Percentiles rank a stretch among this genome's conserved stretches.
phyloP scores from a whole-genome alignment of 1,139 yeast species.

The Pichia sp. region DNA sequence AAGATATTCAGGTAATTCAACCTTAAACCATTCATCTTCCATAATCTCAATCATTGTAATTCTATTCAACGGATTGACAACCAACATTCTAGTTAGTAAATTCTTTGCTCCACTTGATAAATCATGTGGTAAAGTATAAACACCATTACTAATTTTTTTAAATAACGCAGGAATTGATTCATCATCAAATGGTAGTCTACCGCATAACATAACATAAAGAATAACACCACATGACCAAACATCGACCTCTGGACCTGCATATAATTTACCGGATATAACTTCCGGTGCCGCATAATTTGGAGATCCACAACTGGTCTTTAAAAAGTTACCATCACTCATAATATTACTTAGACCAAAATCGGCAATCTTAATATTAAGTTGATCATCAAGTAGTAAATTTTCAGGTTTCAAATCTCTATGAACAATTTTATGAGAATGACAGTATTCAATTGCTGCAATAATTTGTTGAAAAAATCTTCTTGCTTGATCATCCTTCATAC shows the following conservation, averaged over 20 bases:
- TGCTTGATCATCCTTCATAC: constrained; percentile 92
- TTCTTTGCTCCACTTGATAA: constrained; percentile 84
- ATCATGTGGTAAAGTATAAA: constrained; percentile 86
- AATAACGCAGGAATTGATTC: constrained; percentile 94
- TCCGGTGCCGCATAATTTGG: constrained; percentile 99
- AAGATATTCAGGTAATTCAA: constrained; percentile 75
- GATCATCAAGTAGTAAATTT: constrained; percentile 83
- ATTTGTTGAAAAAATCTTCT: constrained; percentile 95
- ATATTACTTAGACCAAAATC: constrained; percentile 94
- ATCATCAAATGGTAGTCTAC: constrained; percentile 95
- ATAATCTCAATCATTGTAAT: constrained; percentile 90
- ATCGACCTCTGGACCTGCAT: constrained; percentile 98
- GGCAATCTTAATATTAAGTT: constrained; percentile 89
- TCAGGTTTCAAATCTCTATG: constrained; percentile 96
- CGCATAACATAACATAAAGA: constrained; percentile 92
- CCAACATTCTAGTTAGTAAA: constrained; percentile 84
- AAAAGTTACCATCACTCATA: constrained; percentile 96
- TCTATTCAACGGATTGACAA: constrained; percentile 92
- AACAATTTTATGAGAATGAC: constrained; percentile 96
- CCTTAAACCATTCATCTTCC: constrained; percentile 94
- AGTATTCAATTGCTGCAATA: constrained; percentile 95
- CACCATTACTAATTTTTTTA: constrained; percentile 92
- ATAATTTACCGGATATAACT: constrained; percentile 90
- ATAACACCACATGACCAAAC: constrained; percentile 99
- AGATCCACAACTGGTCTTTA: constrained; percentile 94